Evolutionary conservation across 768 basidiomycete genomes (phyloP), one percentile per base, ranked within the genome.

Genomic region (Scleroderma bovista): DNA sequence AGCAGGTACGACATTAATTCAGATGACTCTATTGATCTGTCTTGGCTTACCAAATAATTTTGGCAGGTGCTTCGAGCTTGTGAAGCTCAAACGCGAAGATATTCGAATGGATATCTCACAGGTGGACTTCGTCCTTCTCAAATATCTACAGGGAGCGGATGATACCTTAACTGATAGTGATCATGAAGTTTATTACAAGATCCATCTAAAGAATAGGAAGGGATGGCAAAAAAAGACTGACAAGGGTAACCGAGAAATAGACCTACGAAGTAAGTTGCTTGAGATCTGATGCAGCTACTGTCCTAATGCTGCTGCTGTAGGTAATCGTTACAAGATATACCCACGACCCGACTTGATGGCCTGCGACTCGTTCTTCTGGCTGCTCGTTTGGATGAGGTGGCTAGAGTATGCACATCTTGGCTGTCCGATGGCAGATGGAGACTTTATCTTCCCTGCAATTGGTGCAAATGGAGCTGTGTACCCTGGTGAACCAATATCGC

Each of bases 1-100:
- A 49, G 20, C 5, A 43, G 48, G 48, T 49, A n/a, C 17, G 16
- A 2, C 13, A 16, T 12, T 15, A 12, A 24, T 2, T 3, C n/a
- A n/a, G n/a, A n/a, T n/a, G n/a, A n/a, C 3, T 13, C 13, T 22
- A 20, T 7, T 1, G 6, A 22, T 7, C 13, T 7, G 20, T 41
- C 3, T 17, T n/a, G 15, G 13, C 13, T 22, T 9, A 24, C 17
- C 9, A 10, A 3, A 12, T 42, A 3, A 3, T 32, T 9, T 29
- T n/a, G n/a, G n/a, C n/a, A 72, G 69, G 34, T 64, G 63, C 53
- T 68, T 66, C 32, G 69, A 72, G 52, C 51, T 63, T 1, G 48
- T 64, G 10, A 54, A 58, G 7, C 31, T 72, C 1, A 57, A 62
- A 31, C 8, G 47, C 8, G 44, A 52, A 4, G 53, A 71, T 32